Evolutionary conservation across 2,329 filamentous ascomycete species (phyloP).

Genomic region (Pseudogymnoascus sp.): DNA sequence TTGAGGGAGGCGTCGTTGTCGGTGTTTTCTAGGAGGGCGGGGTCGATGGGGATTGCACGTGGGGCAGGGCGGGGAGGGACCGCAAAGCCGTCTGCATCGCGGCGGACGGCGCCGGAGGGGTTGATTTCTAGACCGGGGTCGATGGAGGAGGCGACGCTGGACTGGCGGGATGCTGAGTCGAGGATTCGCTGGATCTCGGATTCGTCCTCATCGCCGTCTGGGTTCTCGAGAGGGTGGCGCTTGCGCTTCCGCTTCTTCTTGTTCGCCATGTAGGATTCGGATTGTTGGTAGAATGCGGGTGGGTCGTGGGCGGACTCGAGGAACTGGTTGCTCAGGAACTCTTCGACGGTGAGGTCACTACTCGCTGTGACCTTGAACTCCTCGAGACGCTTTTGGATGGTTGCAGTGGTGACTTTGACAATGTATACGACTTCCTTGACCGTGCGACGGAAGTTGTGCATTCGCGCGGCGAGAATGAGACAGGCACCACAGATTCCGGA

Average conservation of each 20-base stretch:
- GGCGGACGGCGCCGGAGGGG: constrained; percentile 31
- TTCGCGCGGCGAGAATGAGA: constrained; percentile 86
- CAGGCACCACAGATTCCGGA: constrained; percentile 92
- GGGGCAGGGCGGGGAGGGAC: constrained; percentile 45
- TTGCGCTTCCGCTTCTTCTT: constrained; percentile 41
- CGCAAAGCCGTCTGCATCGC: constrained; percentile 61
- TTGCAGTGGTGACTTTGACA: constrained; percentile 90
- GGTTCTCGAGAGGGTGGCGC: constrained; percentile 26
- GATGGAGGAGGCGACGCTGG: constrained; percentile 14
- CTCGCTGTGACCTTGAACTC: constrained; percentile 87
- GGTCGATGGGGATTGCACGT: constrained; percentile 30
- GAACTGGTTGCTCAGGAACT: constrained; percentile 67
- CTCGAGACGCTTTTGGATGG: constrained; percentile 81
- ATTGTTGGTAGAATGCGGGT: constrained; percentile 67
- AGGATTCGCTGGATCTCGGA: constrained; percentile 21
- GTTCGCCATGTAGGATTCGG: constrained; percentile 47
- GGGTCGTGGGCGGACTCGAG: constrained; percentile 71
- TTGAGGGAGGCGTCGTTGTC: constrained; percentile 17
- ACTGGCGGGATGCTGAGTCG: constrained; percentile 17
- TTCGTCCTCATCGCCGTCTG: constrained; percentile 12
- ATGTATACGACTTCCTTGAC: constrained; percentile 95
- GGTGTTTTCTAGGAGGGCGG: constrained; percentile 26
- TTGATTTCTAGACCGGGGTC: constrained; percentile 14
- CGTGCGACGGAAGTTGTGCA: constrained; percentile 95
- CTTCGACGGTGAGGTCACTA: constrained; percentile 75